A percentile compares a stretch with the other conserved stretches of the same genome.
Evolutionary conservation across 176 grass and related monocot species (phyloP).

Genomic region (Carex kokanica): DNA sequence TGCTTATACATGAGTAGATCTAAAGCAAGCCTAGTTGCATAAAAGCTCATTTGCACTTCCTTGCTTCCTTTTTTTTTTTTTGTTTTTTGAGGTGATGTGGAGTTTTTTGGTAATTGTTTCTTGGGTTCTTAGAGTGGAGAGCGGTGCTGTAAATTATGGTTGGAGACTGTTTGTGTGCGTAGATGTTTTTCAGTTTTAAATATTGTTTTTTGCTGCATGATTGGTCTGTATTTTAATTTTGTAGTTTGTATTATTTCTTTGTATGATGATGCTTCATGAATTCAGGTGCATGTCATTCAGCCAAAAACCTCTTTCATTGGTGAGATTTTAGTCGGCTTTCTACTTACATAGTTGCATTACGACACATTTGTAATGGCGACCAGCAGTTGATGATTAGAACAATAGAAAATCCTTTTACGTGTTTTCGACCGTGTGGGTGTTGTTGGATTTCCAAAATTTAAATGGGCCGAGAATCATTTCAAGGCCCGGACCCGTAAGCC

Average conservation of each 20-base stretch:
- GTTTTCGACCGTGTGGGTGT: no score
- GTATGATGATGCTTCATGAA: slow-evolving; percentile 1
- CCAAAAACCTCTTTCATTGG: neutral
- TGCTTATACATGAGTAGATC: slow-evolving; percentile 15
- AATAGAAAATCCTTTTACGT: neutral
- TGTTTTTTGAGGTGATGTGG: neutral
- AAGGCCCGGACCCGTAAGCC: neutral
- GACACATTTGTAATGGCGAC: neutral
- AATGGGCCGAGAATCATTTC: neutral
- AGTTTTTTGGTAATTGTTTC: neutral
- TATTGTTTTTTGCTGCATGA: slow-evolving; percentile 2
- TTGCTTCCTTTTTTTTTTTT: neutral
- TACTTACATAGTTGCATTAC: neutral
- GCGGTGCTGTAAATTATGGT: slow-evolving; percentile 21
- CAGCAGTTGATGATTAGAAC: neutral
- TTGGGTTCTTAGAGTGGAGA: neutral
- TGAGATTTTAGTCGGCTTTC: neutral
- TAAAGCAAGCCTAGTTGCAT: neutral
- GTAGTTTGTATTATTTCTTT: neutral
- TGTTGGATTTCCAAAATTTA: no score
- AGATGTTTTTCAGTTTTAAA: neutral
- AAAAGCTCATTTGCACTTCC: slow-evolving; percentile 9
- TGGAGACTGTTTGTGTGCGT: neutral
- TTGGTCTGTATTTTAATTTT: neutral
- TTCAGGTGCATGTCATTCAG: neutral